Base-by-base conservation (phyloP, 2,329 filamentous ascomycete species). In the Neofusicoccum ribis region DNA sequence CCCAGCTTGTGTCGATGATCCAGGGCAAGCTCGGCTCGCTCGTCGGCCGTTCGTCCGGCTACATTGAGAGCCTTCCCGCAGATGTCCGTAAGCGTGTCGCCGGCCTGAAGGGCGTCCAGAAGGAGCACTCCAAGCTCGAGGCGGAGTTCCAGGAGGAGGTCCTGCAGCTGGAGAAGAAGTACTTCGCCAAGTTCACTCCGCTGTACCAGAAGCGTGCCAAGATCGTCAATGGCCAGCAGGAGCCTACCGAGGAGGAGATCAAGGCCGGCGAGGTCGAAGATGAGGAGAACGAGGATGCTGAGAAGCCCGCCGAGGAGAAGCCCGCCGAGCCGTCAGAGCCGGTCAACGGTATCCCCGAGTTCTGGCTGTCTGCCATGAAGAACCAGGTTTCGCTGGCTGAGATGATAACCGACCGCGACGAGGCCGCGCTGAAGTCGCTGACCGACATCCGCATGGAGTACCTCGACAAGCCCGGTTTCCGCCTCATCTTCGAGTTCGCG, bases 341-440 rank as follows among this genome's bases (percentile, higher is more conserved):
- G 64, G 81, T 90, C 69, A 85, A 88, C 74, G 95, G 95, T 80
- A 97, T 99, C 69, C 95, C 95, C 69, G 95, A 99, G 82, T 99
- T 99, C 86, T 99, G 95, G 95, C 86, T 99, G 59, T 97, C 94
- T 68, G 94, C 96, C 72, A 98, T 99, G 94, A 99, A 99, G 87
- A 99, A 99, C 85, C 94, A 97, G 79, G 88, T 95, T 74, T 96
- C 93, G 36, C 89, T 99, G 65, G 92, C 94, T 65, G 96, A 99
- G 82, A 97, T 97, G 88, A 97, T 99, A 78, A 99, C 95, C 74
- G 95, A 98, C 74, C 91, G 93, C 70, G 95, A 99, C 77, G 95
- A 99, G 86, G 89, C 88, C 71, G 95, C 93, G 62, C 89, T 99
- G 66, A 96, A 96, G 83, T 86, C 90, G 76, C 85, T 99, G 65